Base-by-base conservation (phyloP, 1,284 basidiomycete genomes). In the Melampsora occidentalis region DNA sequence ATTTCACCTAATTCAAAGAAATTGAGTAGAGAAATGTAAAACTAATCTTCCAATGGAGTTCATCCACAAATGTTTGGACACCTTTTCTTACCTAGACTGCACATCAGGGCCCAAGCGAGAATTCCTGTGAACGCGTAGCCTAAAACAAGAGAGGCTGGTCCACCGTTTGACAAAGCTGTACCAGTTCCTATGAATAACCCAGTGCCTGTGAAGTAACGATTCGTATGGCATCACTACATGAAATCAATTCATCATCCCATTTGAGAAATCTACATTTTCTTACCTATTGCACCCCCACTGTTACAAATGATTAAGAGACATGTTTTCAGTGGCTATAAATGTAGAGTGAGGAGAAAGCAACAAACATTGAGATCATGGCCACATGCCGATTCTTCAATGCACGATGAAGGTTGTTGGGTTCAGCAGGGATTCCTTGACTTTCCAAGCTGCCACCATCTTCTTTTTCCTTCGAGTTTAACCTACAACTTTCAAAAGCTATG, bases 171-270 rank as follows among this genome's bases (percentile, higher is more conserved):
- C 62, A 76, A 65, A 42, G 75, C 75, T 9, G 75, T 62, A 16
- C 67, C 75, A n/a, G 75, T 76, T 70, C 75, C 68, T 42, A 70
- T 65, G 28, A 76, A 76, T n/a, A 76, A 59, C 53, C 75, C 75
- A 4, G 75, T 76, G 33, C 75, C 75, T 76, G 46, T 35, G 68
- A 48, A 57, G 28, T 57, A n/a, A n/a, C 9, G 9, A 22, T 20
- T 57, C 7, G 53, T 12, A 22, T 28, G n/a, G 9, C 20, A n/a
- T 28, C 53, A n/a, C 12, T 28, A 57, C 7, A n/a, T 22, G 10
- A 9, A 12, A 22, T 28, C 53, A 57, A 28, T 22, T 14, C 9
- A 46, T 48, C 20, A 48, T 18, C 9, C n/a, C 0, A 57, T 28
- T 57, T 28, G 53, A 57, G 28, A 57, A 64, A 39, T 20, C 2